Evolutionary conservation across 2,329 filamentous ascomycete genomes (phyloP).

Genomic region (Huntiella abstrusa): DNA sequence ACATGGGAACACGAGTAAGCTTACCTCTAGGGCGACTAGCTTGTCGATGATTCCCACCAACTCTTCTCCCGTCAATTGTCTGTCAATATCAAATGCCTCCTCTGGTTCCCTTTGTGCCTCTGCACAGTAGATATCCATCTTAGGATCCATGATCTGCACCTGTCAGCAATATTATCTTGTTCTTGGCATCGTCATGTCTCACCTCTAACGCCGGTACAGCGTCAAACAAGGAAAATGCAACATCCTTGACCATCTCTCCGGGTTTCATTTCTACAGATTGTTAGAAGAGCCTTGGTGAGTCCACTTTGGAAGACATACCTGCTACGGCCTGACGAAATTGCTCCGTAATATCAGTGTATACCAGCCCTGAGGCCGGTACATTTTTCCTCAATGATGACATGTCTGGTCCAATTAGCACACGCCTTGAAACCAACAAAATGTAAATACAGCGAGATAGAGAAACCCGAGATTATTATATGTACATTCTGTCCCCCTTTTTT

Average conservation of each 20-base stretch:
- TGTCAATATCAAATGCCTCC: constrained; percentile 58
- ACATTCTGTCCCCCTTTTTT: no score
- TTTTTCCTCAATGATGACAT: no score
- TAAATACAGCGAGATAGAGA: no score
- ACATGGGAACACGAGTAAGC: constrained; percentile 11
- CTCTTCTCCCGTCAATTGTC: constrained; percentile 52
- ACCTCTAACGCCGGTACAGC: constrained; percentile 73
- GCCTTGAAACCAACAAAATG: no score
- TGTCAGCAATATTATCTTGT: neutral
- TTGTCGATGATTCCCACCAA: constrained; percentile 89
- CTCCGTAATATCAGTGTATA: constrained; percentile 10
- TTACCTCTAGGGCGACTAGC: constrained; percentile 69
- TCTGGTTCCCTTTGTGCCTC: constrained; percentile 64
- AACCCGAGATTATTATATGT: no score
- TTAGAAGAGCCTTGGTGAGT: neutral
- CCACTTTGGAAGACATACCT: constrained; percentile 1
- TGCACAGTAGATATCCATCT: constrained; percentile 92
- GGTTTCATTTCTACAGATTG: constrained; percentile 7
- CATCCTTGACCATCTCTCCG: constrained; percentile 85
- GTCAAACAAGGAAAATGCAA: constrained; percentile 82
- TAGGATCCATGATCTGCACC: constrained; percentile 83
- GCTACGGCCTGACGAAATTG: constrained; percentile 7
- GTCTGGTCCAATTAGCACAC: no score
- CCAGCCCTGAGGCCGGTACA: constrained; percentile 4
- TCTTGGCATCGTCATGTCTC: constrained; percentile 12